Percentiles rank a stretch among this genome's conserved stretches.
Conservation (phyloP, 805 yeast species). For the Nakazawaea sp. region DNA sequence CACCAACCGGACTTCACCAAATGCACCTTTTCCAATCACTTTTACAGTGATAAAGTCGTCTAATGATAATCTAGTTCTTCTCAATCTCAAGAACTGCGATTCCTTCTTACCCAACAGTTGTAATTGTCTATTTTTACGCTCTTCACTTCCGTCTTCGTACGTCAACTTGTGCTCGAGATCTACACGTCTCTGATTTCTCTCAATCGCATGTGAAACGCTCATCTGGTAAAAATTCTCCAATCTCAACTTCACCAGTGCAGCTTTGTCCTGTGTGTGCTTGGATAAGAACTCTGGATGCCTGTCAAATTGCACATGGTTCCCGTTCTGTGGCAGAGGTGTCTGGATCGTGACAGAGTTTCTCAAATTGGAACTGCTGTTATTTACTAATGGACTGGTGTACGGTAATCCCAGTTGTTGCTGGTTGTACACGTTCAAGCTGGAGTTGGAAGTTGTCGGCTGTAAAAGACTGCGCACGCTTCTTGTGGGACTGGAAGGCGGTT, state of each 20-base stretch:
- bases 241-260: constrained; percentile 75
- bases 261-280: constrained; percentile 72
- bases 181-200: constrained; percentile 87
- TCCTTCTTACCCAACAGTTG: constrained; percentile 83
- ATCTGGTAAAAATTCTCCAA: constrained; percentile 81
- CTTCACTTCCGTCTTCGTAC: constrained; percentile 73
- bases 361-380: constrained; percentile 11
- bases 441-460: constrained; percentile 20
- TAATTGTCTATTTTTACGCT: constrained; percentile 76
- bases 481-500: constrained; percentile 28
- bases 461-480: constrained; percentile 24
- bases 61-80: constrained; percentile 76
- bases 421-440: constrained; percentile 19
- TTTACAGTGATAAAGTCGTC: constrained; percentile 87
- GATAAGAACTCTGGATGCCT: constrained; percentile 76
- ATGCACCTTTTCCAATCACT: constrained; percentile 94
- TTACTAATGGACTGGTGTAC: constrained; percentile 8
- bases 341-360: constrained; percentile 13
- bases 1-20: constrained; percentile 93
- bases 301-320: constrained; percentile 60
- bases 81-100: constrained; percentile 73
- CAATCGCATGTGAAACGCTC: constrained; percentile 87
- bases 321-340: constrained; percentile 14
- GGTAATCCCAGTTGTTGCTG: constrained; percentile 13
- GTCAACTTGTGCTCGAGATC: constrained; percentile 71